Base-by-base conservation (phyloP, 495 filamentous ascomycete species). In the Parmelia sp. region DNA sequence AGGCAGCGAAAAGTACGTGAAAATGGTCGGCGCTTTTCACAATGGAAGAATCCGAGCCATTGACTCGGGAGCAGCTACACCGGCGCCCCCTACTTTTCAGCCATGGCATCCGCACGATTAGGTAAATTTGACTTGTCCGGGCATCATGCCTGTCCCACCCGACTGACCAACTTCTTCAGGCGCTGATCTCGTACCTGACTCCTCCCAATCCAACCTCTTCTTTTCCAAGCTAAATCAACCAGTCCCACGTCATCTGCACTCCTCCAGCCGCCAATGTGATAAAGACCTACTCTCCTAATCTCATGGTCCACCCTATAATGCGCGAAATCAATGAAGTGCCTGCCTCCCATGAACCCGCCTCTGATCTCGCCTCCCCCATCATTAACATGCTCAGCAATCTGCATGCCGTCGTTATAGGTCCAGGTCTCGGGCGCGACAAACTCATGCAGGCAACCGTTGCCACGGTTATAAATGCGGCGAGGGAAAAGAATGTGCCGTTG, bases 291-390 rank as follows among this genome's bases (percentile, higher is more conserved):
- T 97, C 95, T 42, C 94, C 94, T 14, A 97, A 97, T 76, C 79
- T 98, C 19, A 97, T 98, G 95, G 95, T 98, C 19, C 95, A 97
- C 73, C 95, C 94, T 4, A 82, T 96, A 58, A 92, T 98, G 82
- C 91, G 92, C 39, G 90, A 92, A 75, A 70, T 65, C 62, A 67
- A 74, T 64, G 70, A 83, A 73, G 72, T 81, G 70, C 69, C 75
- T 53, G 73, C 78, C 42, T 71, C 75, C 56, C 68, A 75, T 23
- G 56, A 47, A 33, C 73, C 75, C 17, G 73, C 79, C 80, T 19
- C 77, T 82, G 62, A 75, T 82, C 78, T 97, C 61, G 87, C 90
- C 21, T 70, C 75, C n/a, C 79, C 83, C 47, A 89, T 97, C 66
- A 83, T 93, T 69, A 80, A 76, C 59, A 89, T 98, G 86, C 83